A percentile compares a stretch with the other conserved stretches of the same genome.
Evolutionary conservation across 2,329 filamentous ascomycete genomes (phyloP).

Genomic region (Fusarium oxysporum): DNA sequence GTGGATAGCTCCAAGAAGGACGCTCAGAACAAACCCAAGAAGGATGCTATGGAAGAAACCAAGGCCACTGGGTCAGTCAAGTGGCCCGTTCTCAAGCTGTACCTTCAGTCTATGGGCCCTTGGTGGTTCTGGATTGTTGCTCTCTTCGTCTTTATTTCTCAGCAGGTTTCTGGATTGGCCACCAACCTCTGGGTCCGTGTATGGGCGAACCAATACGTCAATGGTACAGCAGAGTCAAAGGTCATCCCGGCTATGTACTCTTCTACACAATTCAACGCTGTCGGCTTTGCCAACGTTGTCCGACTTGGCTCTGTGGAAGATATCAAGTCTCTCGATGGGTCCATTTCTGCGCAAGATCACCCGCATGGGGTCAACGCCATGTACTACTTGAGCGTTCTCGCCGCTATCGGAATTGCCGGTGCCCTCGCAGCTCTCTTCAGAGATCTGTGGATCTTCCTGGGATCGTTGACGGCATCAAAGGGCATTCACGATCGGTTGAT

Average conservation of each 20-base stretch:
- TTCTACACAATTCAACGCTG: constrained; percentile 45
- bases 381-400: constrained; percentile 89
- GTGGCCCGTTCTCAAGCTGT: constrained; percentile 85
- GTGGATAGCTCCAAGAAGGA: constrained; percentile 59
- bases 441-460: constrained; percentile 91
- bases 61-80: constrained; percentile 91
- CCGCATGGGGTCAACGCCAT: constrained; percentile 74
- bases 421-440: constrained; percentile 84
- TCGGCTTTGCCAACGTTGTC: constrained; percentile 53
- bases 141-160: constrained; percentile 77
- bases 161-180: constrained; percentile 87
- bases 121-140: constrained; percentile 95
- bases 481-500: constrained; percentile 85
- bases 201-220: constrained; percentile 91
- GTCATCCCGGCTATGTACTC: constrained; percentile 41
- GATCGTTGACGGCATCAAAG: constrained; percentile 88
- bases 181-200: constrained; percentile 95
- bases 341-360: background rate
- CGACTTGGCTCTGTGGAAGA: constrained; percentile 50
- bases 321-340: constrained; percentile 5
- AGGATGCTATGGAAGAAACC: constrained; percentile 74
- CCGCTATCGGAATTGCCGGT: constrained; percentile 79
- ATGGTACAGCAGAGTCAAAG: constrained; percentile 38
- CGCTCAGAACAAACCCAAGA: constrained; percentile 58
- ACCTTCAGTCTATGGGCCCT: constrained; percentile 90